phyloP scores from a whole-genome alignment of 495 filamentous ascomycete species.

The Staphylotrichum longicolle region DNA sequence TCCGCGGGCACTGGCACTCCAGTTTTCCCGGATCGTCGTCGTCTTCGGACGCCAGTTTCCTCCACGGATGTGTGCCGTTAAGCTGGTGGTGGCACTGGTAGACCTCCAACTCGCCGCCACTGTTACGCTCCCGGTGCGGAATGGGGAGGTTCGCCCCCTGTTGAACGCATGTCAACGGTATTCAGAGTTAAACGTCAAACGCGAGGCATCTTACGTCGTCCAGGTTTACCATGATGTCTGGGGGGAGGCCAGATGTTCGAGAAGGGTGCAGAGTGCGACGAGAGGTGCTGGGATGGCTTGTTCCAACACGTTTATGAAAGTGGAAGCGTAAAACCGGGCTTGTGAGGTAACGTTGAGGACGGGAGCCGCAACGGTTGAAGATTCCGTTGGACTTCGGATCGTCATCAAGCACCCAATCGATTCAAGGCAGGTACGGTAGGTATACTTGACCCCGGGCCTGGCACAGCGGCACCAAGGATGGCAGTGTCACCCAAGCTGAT shows the following conservation, averaged over 20 bases:
- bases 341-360: no score
- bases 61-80: slow-evolving; percentile 2
- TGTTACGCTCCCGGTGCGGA: slow-evolving; percentile 12
- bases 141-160: slow-evolving; percentile 14
- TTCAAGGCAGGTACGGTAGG: no score
- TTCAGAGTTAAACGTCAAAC: not conserved
- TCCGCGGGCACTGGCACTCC: not conserved
- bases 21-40: not conserved
- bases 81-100: not conserved
- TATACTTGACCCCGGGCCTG: not conserved
- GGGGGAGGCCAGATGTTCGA: not conserved
- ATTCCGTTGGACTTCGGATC: no score
- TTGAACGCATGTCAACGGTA: not conserved
- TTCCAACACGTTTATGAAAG: no score
- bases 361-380: no score
- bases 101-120: slow-evolving; percentile 5
- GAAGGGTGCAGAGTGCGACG: not conserved
- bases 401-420: no score
- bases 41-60: not conserved
- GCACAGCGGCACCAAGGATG: not conserved
- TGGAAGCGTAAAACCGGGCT: no score
- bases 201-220: slow-evolving; percentile 3
- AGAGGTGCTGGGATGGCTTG: no score
- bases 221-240: not conserved
- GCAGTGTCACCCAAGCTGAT: not conserved